Evolutionary conservation across 768 basidiomycete species (phyloP).

Genomic region (Russula olivacea): DNA sequence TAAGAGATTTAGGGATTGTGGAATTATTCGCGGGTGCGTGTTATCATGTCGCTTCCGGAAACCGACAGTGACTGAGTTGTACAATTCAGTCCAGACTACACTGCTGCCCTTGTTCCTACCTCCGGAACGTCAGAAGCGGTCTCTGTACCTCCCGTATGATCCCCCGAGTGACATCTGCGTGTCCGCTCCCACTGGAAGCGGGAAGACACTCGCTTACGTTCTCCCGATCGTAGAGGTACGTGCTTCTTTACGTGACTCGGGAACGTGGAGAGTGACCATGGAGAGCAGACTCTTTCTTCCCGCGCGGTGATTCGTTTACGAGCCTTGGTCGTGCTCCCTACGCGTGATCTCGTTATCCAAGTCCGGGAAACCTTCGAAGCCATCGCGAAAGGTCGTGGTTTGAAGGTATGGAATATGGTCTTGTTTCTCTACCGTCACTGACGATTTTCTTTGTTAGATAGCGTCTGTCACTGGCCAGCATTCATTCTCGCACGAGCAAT

Average conservation of each 20-base stretch:
- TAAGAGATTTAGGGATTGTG: constrained; percentile 73
- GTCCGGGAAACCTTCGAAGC: constrained; percentile 90
- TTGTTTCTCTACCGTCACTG: not conserved
- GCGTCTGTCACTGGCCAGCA: constrained; percentile 91
- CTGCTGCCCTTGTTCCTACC: constrained; percentile 78
- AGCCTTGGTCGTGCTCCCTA: constrained; percentile 87
- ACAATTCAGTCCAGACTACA: constrained; percentile 71
- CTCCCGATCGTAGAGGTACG: constrained; percentile 85
- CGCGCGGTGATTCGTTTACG: constrained; percentile 78
- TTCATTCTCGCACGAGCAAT: constrained; percentile 88
- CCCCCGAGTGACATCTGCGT: constrained; percentile 81
- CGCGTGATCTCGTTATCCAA: constrained; percentile 87
- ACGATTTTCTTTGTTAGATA: constrained; percentile 34
- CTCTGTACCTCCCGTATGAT: constrained; percentile 60
- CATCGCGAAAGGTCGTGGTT: constrained; percentile 73
- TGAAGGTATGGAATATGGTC: constrained; percentile 53
- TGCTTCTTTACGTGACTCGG: not conserved
- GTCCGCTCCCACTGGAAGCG: constrained; percentile 96
- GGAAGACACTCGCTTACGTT: constrained; percentile 95
- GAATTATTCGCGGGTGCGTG: constrained; percentile 82
- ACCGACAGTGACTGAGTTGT: not conserved
- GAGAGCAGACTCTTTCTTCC: constrained; percentile 55
- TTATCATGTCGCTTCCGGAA: constrained; percentile 10
- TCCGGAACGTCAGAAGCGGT: constrained; percentile 34
- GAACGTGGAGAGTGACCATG: not conserved